phyloP scores from a whole-genome alignment of 1,139 yeast genomes.

The Pichia sp. region DNA sequence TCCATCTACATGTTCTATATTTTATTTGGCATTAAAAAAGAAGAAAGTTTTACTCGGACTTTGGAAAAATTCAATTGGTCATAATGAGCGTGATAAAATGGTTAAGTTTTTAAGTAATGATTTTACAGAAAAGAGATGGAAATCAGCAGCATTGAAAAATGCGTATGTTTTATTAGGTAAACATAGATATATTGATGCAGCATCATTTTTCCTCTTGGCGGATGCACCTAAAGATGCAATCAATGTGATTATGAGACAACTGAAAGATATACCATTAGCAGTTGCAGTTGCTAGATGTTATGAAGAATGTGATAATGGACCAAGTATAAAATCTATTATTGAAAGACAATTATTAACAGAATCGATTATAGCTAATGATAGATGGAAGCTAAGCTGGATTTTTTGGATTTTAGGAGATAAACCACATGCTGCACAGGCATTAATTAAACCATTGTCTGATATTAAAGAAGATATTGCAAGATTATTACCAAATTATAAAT shows the following conservation, averaged over 20 bases:
- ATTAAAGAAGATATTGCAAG: constrained; percentile 31
- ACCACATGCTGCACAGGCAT: constrained; percentile 55
- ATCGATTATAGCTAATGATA: constrained; percentile 58
- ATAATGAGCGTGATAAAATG: constrained; percentile 80
- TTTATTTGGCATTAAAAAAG: constrained; percentile 71
- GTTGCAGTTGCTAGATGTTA: constrained; percentile 75
- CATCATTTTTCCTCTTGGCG: constrained; percentile 82
- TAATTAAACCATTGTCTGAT: constrained; percentile 51
- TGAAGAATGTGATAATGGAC: constrained; percentile 47
- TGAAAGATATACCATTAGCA: constrained; percentile 66
- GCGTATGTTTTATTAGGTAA: constrained; percentile 88
- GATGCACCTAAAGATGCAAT: constrained; percentile 72
- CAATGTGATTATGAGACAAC: constrained; percentile 60
- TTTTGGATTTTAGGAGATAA: constrained; percentile 60
- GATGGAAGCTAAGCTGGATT: constrained; percentile 82
- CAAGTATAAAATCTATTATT: constrained; percentile 46
- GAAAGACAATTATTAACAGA: constrained; percentile 48
- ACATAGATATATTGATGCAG: constrained; percentile 83
- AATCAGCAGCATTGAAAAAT: constrained; percentile 81
- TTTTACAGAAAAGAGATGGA: constrained; percentile 70
- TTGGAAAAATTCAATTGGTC: constrained; percentile 74
- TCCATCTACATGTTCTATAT: constrained; percentile 69
- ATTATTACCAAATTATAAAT: constrained; percentile 29
- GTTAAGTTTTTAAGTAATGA: constrained; percentile 70
- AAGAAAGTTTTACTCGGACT: constrained; percentile 71